phyloP scores from a whole-genome alignment of 2,329 filamentous ascomycete species.

The Elsinoe australis region DNA sequence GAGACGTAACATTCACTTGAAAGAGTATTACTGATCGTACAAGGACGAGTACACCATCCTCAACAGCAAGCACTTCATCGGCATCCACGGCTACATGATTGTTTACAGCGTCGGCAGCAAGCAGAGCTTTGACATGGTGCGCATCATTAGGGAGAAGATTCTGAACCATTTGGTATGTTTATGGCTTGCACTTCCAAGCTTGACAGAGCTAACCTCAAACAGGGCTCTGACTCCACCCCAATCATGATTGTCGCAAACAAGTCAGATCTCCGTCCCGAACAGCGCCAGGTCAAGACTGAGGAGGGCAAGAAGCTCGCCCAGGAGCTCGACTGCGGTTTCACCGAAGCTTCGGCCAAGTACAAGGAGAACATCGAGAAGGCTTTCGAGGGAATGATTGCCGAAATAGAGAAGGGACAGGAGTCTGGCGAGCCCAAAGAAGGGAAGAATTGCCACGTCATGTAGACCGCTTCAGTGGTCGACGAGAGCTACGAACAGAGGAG shows the following conservation, averaged over 20 bases:
- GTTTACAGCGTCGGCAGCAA: slow-evolving; percentile 95
- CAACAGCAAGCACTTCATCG: slow-evolving; percentile 98
- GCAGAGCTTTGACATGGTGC: slow-evolving; percentile 94
- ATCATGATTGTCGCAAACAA: slow-evolving; percentile 97
- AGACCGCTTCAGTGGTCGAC: slow-evolving; percentile 25
- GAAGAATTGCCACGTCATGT: slow-evolving; percentile 85
- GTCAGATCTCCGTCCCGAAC: slow-evolving; percentile 83
- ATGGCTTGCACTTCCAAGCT: not conserved
- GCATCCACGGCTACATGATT: slow-evolving; percentile 97
- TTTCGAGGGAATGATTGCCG: slow-evolving; percentile 87
- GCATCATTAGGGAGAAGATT: slow-evolving; percentile 94
- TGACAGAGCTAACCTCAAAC: slow-evolving; percentile 11
- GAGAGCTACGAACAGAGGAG: too few species aligned
- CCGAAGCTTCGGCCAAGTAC: slow-evolving; percentile 87
- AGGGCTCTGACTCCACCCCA: slow-evolving; percentile 89
- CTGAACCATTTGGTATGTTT: slow-evolving; percentile 80
- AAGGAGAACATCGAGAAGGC: slow-evolving; percentile 89
- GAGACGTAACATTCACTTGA: slow-evolving; percentile 21
- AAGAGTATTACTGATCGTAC: not conserved
- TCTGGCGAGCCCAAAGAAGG: slow-evolving; percentile 78
- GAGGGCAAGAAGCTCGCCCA: slow-evolving; percentile 78
- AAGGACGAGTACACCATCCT: slow-evolving; percentile 98
- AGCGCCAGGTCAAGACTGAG: slow-evolving; percentile 80
- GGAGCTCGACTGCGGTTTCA: slow-evolving; percentile 87
- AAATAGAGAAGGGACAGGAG: slow-evolving; percentile 82